Evolutionary conservation across 2,329 filamentous ascomycete genomes (phyloP).

Genomic region (Sporothrix variecibatus): DNA sequence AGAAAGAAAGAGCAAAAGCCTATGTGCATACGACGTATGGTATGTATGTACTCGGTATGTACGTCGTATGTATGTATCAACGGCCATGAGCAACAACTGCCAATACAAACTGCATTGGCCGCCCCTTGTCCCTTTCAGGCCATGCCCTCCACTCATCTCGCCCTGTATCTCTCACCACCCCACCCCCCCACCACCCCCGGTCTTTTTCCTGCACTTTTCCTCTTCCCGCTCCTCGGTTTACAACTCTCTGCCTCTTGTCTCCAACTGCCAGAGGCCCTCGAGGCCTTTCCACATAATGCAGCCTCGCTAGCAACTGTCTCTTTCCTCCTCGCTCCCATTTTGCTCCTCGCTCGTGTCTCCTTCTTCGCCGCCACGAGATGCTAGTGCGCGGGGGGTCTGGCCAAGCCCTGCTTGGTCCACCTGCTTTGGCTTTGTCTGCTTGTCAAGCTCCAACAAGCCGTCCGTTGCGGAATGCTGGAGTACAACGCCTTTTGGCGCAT

Average conservation of each 20-base stretch:
- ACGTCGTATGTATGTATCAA: no score
- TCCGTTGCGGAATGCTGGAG: not conserved
- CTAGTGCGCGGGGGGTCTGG: not conserved
- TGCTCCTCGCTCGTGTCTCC: not conserved
- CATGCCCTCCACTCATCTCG: not conserved
- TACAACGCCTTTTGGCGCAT: not conserved
- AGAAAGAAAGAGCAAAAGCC: not conserved
- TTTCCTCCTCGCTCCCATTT: not conserved
- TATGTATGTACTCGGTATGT: no score
- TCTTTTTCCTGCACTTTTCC: not conserved
- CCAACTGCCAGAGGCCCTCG: not conserved
- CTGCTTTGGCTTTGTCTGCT: not conserved
- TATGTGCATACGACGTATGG: no score
- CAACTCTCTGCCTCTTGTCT: not conserved
- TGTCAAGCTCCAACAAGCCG: not conserved
- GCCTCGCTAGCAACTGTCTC: constrained; percentile 8
- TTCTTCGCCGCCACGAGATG: not conserved
- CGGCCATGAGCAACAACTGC: no score
- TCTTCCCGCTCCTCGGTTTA: constrained; percentile 21
- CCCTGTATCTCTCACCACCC: not conserved
- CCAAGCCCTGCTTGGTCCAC: not conserved
- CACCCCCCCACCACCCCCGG: not conserved
- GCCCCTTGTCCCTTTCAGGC: not conserved
- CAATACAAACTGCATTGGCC: not conserved
- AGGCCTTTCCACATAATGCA: not conserved